Percentiles rank a stretch among this genome's conserved stretches.
These are phyloP conservation scores for Tricladium varicosporioides DNA, from an alignment of 2,329 filamentous ascomycete species.

Conservation along the genomic window DNA sequence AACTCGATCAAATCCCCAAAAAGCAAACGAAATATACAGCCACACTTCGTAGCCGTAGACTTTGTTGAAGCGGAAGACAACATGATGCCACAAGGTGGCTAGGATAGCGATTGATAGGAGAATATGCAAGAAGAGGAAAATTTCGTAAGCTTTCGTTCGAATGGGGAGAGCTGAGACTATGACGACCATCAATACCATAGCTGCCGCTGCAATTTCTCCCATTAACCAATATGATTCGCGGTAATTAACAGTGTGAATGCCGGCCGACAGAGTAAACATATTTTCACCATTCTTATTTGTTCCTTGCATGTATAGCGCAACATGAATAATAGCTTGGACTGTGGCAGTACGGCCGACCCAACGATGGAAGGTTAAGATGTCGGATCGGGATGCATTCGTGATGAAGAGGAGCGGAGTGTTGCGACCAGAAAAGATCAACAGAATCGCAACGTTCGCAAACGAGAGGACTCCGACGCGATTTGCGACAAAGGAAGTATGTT, in stretches of 20 bases:
- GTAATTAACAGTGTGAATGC: slow-evolving; percentile 27
- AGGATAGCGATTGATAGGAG: slow-evolving; percentile 16
- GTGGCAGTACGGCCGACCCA: slow-evolving; percentile 46
- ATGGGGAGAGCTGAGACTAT: slow-evolving; percentile 36
- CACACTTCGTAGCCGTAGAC: slow-evolving; percentile 38
- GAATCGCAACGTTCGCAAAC: slow-evolving; percentile 12
- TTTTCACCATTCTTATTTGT: slow-evolving; percentile 24
- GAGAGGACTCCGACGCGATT: slow-evolving; percentile 14
- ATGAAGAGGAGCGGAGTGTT: slow-evolving; percentile 14
- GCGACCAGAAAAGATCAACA: slow-evolving; percentile 12
- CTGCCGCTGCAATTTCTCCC: slow-evolving; percentile 39
- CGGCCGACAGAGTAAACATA: slow-evolving; percentile 33
- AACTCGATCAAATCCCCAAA: slow-evolving; percentile 47
- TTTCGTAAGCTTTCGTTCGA: slow-evolving; percentile 32
- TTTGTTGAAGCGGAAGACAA: slow-evolving; percentile 36
- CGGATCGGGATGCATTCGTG: slow-evolving; percentile 4
- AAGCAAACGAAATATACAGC: slow-evolving; percentile 40
- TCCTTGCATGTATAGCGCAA: slow-evolving; percentile 22
- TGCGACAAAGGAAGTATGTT: background rate
- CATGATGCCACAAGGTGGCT: slow-evolving; percentile 35
- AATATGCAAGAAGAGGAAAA: slow-evolving; percentile 22
- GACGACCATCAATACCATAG: slow-evolving; percentile 27
- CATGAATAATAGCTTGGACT: slow-evolving; percentile 46
- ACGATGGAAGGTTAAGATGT: slow-evolving; percentile 43
- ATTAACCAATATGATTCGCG: slow-evolving; percentile 41